phyloP scores from a whole-genome alignment of 108 stramenopile species.

The Cyclotella sp. region DNA sequence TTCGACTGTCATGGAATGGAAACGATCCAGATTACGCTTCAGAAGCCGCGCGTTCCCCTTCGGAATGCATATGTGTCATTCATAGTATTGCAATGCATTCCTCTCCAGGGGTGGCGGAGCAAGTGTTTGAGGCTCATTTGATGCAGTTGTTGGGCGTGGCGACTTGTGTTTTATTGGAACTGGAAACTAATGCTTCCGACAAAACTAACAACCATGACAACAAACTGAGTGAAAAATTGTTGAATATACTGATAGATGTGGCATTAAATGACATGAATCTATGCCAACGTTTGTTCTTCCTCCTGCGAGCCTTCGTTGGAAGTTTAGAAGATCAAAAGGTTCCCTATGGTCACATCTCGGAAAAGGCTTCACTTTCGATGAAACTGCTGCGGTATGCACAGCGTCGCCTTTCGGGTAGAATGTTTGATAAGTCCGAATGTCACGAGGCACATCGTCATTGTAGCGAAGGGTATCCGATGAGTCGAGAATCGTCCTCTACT shows the following conservation, averaged over 20 bases:
- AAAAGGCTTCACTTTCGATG: slow-evolving; percentile 11
- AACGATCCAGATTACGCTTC: background rate
- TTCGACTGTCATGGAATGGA: slow-evolving; percentile 3
- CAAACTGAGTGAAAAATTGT: slow-evolving; percentile 29
- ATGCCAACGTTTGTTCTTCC: slow-evolving; percentile 61
- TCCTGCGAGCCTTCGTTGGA: slow-evolving; percentile 56
- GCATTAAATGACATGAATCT: slow-evolving; percentile 54
- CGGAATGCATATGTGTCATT: slow-evolving; percentile 29
- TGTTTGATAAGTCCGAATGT: slow-evolving; percentile 40
- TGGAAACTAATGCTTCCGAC: slow-evolving; percentile 31
- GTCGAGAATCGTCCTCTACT: slow-evolving; percentile 39
- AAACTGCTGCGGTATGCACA: slow-evolving; percentile 43
- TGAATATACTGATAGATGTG: slow-evolving; percentile 51
- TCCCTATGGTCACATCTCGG: slow-evolving; percentile 3
- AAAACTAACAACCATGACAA: background rate
- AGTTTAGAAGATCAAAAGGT: slow-evolving; percentile 42
- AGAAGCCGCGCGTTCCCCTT: slow-evolving; percentile 19
- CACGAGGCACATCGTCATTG: slow-evolving; percentile 29
- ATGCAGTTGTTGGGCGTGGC: slow-evolving; percentile 52
- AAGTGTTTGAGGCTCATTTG: slow-evolving; percentile 51
- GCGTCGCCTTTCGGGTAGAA: slow-evolving; percentile 41
- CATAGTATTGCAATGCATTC: slow-evolving; percentile 32
- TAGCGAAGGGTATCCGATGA: slow-evolving; percentile 42
- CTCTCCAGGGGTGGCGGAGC: slow-evolving; percentile 26
- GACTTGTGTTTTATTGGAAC: slow-evolving; percentile 24